Percentiles rank a stretch among this genome's conserved stretches.
Conservation (phyloP, 208 protist species). For the Acanthamoeba triangularis region DNA sequence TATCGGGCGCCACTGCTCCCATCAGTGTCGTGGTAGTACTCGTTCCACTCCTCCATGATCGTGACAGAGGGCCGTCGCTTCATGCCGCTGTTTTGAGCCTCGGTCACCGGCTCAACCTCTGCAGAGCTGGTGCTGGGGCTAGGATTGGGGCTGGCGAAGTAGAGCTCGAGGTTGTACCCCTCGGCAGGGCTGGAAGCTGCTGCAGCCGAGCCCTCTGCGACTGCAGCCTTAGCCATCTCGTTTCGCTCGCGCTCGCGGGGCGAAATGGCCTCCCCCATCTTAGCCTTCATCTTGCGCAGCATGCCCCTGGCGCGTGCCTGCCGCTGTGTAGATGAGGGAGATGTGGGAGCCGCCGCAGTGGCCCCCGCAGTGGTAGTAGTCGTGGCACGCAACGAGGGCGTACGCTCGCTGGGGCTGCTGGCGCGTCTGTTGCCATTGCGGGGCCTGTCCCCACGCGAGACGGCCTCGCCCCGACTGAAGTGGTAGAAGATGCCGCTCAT, state of each 20-base stretch:
- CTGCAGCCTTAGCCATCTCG: too few species aligned
- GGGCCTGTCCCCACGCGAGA: background rate
- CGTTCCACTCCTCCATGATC: background rate
- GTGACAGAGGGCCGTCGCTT: background rate
- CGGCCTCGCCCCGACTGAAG: background rate
- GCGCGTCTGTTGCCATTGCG: background rate
- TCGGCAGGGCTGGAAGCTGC: too few species aligned
- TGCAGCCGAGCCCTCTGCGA: too few species aligned
- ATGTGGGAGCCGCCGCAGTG: background rate
- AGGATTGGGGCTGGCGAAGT: too few species aligned
- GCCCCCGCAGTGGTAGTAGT: background rate
- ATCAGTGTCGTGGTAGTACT: background rate
- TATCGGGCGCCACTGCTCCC: too few species aligned
- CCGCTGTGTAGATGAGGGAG: background rate
- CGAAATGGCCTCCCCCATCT: background rate
- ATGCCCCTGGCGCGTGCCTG: background rate
- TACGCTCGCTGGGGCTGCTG: background rate
- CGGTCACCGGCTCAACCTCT: too few species aligned
- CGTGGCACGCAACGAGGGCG: background rate
- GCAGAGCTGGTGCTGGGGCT: background rate
- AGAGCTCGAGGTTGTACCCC: too few species aligned
- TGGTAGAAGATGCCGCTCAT: slow-evolving; percentile 40
- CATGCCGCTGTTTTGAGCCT: background rate
- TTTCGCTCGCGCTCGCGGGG: background rate
- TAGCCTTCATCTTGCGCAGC: slow-evolving; percentile 46